These are phyloP conservation scores for Diutina siamensis DNA, from an alignment of 1,139 yeast species.

Conservation along the genomic window DNA sequence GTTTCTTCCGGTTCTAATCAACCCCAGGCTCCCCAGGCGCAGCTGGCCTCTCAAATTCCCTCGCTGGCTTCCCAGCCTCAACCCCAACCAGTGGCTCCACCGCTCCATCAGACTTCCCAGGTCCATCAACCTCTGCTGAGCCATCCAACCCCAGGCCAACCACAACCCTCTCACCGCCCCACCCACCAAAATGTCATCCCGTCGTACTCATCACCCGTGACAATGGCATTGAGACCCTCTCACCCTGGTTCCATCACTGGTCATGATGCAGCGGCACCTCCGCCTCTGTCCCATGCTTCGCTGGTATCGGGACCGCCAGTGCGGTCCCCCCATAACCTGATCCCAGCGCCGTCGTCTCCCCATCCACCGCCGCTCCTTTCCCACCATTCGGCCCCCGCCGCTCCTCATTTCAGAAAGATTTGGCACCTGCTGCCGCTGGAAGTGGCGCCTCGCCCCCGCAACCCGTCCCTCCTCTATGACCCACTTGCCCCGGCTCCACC, in stretches of 20 bases:
- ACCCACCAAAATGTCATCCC: too few relatives aligned
- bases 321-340: slow-evolving; percentile 5
- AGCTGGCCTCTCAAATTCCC: too few relatives aligned
- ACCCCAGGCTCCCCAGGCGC: too few relatives aligned
- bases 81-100: not conserved
- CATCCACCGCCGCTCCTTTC: not conserved
- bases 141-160: too few relatives aligned
- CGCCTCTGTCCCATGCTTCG: not conserved
- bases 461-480: slow-evolving; percentile 23
- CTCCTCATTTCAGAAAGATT: slow-evolving; percentile 2
- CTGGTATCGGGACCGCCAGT: not conserved
- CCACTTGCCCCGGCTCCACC: slow-evolving; percentile 23
- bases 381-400: not conserved
- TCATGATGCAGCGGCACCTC: not conserved
- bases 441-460: slow-evolving; percentile 14
- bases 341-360: slow-evolving; percentile 5
- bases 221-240: too few relatives aligned
- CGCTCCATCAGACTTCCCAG: not conserved
- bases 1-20: not conserved
- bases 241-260: too few relatives aligned
- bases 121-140: not conserved
- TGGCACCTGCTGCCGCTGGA: slow-evolving; percentile 3
- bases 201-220: too few relatives aligned
- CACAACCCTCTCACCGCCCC: too few relatives aligned
- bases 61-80: too few relatives aligned